Evolutionary conservation across 306 rosid species (phyloP), one percentile per base, ranked within the genome.

Genomic region (Pterocarpus macrocarpus): DNA sequence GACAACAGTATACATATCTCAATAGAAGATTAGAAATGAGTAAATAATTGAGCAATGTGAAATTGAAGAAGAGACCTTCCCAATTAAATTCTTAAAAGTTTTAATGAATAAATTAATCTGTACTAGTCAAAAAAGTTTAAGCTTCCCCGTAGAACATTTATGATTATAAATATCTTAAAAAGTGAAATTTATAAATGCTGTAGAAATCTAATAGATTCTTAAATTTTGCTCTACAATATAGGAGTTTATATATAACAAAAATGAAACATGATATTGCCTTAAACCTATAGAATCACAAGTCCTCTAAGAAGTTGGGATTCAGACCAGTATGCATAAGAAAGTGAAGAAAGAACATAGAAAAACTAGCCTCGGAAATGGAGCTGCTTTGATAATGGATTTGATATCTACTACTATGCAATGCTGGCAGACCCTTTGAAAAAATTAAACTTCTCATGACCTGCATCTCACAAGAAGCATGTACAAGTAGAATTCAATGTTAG

Each of bases 361-460:
- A 68, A 71, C 59, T 83, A 61, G 88, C 98, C 97, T 94, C 97
- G 41, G 89, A 83, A 65, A 91, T 7, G 85, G 95, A 80, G 91
- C 91, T 90, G 83, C 90, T 94, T 70, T 91, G 97, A 45, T 92
- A 90, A 86, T 94, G 98, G 83, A 92, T 86, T 44, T 86, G 90
- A 86, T 83, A 90, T 71, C 88, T 88, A 68, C 78, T 81, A 47
- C 85, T 78, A 81, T 85, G 87, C 75, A 86, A 76, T 4, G 89
- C 73, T 64, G 89, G 89, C 35, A 80, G 76, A 58, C 78, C 62
- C 86, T 80, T 79, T 49, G 87, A 77, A 68, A 82, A 78, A 79
- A 53, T 32, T 72, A 85, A 77, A 71, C 76, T 79, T 56, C 94
- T 90, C 81, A 72, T 55, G 77, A 84, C 84, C 98, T 92, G 82